Evolutionary conservation across 805 yeast genomes (phyloP), one percentile per base, ranked within the genome.

Genomic region (Torulaspora microellipsoides): DNA sequence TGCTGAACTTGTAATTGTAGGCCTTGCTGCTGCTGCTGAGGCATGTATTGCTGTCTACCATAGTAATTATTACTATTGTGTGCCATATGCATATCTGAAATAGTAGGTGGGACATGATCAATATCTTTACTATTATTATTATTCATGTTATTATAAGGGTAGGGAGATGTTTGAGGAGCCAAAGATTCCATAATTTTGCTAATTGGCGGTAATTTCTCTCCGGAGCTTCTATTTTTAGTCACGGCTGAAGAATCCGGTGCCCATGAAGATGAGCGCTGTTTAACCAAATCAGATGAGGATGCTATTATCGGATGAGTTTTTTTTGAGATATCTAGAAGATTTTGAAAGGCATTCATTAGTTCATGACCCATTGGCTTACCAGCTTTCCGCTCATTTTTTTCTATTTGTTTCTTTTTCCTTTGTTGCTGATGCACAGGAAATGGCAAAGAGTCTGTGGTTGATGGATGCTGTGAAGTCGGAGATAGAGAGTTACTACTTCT

Each of bases 131-230:
- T 20, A 20, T 20, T 20, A 20, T 20, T 17, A 17, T 17, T 17
- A 17, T 17, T 17, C 20, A 17, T 17, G 5, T 17, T 8, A 6
- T 20, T 20, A 20, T 20, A 20, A 20, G 25, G 25, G 25, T 20
- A 20, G 8, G 25, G 25, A 20, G 47, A 32, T 12, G 47, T 38
- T 10, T 41, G 34, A 12, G 37, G 37, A 7, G 46, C 32, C 6
- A 47, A 27, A 10, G 38, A 41, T 13, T 52, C 52, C 38, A 52
- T 40, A 15, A 52, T 42, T 12, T 51, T 40, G 30, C 51, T 50
- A 15, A 52, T 49, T 5, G 56, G 54, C 1, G 56, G 56, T 33
- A 52, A 38, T 27, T 38, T 33, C 31, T 47, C 49, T 13, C 25
- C 23, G 10, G 40, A 31, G 15, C 15, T 29, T 12, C 47, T 29